Conservation (phyloP, 805 yeast species). For the Candida chilensis region DNA sequence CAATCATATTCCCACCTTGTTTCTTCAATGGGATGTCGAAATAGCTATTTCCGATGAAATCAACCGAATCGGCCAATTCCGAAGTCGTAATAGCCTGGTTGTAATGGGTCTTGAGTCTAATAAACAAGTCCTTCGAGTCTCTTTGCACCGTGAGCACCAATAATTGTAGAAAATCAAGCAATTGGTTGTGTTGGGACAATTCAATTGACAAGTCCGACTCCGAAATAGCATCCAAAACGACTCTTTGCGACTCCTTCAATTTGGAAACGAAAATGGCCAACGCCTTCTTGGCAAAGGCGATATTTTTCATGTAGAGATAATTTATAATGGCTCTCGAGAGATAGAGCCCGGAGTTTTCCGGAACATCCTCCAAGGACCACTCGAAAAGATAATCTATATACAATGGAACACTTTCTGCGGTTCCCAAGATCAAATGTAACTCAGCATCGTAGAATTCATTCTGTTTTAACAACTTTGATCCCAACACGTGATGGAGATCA, state of each 20-base stretch:
- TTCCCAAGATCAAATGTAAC: slow-evolving; percentile 61
- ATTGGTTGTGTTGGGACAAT: slow-evolving; percentile 25
- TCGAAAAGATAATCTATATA: slow-evolving; percentile 36
- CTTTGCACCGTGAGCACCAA: slow-evolving; percentile 51
- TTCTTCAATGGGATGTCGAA: too few relatives aligned
- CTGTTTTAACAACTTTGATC: slow-evolving; percentile 47
- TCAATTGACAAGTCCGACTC: too few relatives aligned
- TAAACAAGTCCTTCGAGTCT: slow-evolving; percentile 40
- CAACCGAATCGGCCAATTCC: slow-evolving; percentile 36
- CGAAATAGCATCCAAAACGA: too few relatives aligned
- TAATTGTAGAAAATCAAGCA: slow-evolving; percentile 64
- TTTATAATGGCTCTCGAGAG: slow-evolving; percentile 61
- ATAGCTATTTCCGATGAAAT: slow-evolving; percentile 49
- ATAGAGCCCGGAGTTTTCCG: slow-evolving; percentile 24
- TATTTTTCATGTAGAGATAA: slow-evolving; percentile 59
- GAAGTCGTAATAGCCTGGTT: slow-evolving; percentile 17
- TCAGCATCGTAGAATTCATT: slow-evolving; percentile 60
- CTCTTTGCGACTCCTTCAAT: slow-evolving; percentile 3
- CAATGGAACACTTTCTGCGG: slow-evolving; percentile 34
- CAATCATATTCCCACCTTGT: too few relatives aligned
- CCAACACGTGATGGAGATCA: slow-evolving; percentile 65
- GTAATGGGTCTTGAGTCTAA: slow-evolving; percentile 44
- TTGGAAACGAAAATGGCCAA: slow-evolving; percentile 12
- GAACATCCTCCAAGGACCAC: slow-evolving; percentile 20
- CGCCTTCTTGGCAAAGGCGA: slow-evolving; percentile 43